These are phyloP conservation scores for Aspergillus sp. DNA, from an alignment of 2,329 filamentous ascomycete species.

Conservation along the genomic window DNA sequence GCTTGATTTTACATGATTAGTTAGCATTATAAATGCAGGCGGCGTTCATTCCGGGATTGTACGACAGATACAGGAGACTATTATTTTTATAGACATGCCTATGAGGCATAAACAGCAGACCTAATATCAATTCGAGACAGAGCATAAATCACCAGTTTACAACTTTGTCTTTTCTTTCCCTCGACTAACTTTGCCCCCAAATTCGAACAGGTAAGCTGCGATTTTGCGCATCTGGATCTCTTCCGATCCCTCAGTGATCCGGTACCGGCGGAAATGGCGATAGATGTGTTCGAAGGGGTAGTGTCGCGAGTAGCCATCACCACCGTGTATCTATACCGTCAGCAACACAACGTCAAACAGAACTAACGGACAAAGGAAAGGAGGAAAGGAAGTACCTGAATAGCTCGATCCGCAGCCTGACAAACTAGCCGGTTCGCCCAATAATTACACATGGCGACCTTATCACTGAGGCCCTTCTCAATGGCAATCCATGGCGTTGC, in stretches of 20 bases:
- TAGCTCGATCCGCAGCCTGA: conserved; percentile 61
- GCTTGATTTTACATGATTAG: conserved; percentile 20
- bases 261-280: conserved; percentile 62
- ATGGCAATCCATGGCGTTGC: conserved; percentile 49
- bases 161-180: conserved; percentile 2
- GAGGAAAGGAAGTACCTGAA: conserved; percentile 46
- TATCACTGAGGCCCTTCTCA: conserved; percentile 59
- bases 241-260: conserved; percentile 65
- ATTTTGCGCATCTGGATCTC: conserved; percentile 68
- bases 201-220: conserved; percentile 59
- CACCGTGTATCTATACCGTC: conserved; percentile 49
- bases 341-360: neutral
- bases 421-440: conserved; percentile 62
- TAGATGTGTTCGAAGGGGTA: conserved; percentile 66
- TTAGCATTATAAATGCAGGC: neutral
- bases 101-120: neutral
- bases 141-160: neutral
- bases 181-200: conserved; percentile 14
- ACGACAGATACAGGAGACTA: neutral
- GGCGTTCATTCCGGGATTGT: neutral
- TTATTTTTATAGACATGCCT: neutral
- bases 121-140: neutral
- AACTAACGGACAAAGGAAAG: neutral
- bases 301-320: conserved; percentile 59
- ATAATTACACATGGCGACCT: conserved; percentile 67